These are phyloP conservation scores for Dendrobium chrysotoxum DNA, from an alignment of 106 monocot species.

Conservation along the genomic window DNA sequence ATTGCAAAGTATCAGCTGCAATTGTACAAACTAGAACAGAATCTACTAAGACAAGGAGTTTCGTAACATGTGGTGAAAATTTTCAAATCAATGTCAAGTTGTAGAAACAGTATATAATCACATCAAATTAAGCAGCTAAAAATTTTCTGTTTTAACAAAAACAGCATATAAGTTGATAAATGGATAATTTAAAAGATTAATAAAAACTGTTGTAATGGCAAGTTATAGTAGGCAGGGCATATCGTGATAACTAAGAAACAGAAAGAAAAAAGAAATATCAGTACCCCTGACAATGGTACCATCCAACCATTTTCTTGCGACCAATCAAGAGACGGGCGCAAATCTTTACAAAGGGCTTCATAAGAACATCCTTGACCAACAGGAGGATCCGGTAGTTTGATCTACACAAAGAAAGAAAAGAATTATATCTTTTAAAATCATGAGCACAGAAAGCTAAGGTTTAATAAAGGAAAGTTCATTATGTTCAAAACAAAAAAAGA, in stretches of 20 bases:
- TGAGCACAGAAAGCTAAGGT: not conserved
- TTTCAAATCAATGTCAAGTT: too few relatives aligned
- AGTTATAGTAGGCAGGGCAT: not conserved
- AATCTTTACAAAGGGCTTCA: conserved; percentile 39
- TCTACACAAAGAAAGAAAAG: conserved; percentile 21
- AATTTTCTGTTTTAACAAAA: not conserved
- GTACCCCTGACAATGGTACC: conserved; percentile 50
- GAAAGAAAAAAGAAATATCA: not conserved
- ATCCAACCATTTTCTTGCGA: conserved; percentile 58
- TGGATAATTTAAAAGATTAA: not conserved
- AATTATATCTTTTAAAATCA: not conserved
- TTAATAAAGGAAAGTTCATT: not conserved
- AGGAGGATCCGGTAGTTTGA: conserved; percentile 56
- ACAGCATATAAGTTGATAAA: not conserved
- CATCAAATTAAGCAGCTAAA: not conserved
- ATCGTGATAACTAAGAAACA: not conserved
- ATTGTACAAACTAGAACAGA: too few relatives aligned
- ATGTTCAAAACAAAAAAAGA: not conserved
- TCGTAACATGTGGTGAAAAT: too few relatives aligned
- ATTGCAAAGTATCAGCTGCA: too few relatives aligned
- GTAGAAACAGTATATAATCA: not conserved
- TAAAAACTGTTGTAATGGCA: not conserved
- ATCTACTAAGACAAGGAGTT: too few relatives aligned
- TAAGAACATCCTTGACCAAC: conserved; percentile 57
- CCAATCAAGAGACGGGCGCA: conserved; percentile 70